phyloP scores from a whole-genome alignment of 306 rosid species.

The Medicago ruthenica region DNA sequence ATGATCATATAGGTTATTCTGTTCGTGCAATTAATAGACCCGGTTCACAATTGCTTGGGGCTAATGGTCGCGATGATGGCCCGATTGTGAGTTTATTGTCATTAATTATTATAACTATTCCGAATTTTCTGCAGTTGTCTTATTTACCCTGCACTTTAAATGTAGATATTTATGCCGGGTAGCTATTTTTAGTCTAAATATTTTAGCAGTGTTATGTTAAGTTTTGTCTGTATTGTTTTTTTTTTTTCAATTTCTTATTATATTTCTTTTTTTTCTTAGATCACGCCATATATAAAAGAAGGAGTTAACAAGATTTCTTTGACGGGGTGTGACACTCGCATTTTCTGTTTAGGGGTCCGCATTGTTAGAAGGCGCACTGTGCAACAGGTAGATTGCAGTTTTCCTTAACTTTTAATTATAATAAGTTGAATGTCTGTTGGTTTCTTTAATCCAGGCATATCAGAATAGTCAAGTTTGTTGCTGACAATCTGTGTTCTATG shows the following conservation, averaged over 20 bases:
- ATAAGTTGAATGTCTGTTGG: constrained; percentile 19
- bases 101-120: constrained; percentile 14
- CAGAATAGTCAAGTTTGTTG: constrained; percentile 28
- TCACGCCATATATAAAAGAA: constrained; percentile 76
- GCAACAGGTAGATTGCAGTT: constrained; percentile 70
- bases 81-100: constrained; percentile 74
- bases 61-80: constrained; percentile 97
- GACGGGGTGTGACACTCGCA: constrained; percentile 83
- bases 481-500: constrained; percentile 16
- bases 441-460: constrained; percentile 12
- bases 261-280: constrained; percentile 59
- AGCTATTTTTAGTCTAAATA: constrained; percentile 13
- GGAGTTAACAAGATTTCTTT: constrained; percentile 88
- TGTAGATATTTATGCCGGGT: constrained; percentile 23
- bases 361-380: constrained; percentile 76
- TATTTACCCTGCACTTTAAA: constrained; percentile 2
- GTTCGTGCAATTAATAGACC: constrained; percentile 96
- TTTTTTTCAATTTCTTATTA: constrained; percentile 34
- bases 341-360: constrained; percentile 95
- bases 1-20: constrained; percentile 60
- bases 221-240: constrained; percentile 27
- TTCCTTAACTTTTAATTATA: constrained; percentile 2
- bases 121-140: constrained; percentile 5
- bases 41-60: constrained; percentile 89
- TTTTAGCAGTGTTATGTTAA: background rate